Evolutionary conservation across 352 stramenopile genomes (phyloP).

Genomic region (Globisporangium lucens): DNA sequence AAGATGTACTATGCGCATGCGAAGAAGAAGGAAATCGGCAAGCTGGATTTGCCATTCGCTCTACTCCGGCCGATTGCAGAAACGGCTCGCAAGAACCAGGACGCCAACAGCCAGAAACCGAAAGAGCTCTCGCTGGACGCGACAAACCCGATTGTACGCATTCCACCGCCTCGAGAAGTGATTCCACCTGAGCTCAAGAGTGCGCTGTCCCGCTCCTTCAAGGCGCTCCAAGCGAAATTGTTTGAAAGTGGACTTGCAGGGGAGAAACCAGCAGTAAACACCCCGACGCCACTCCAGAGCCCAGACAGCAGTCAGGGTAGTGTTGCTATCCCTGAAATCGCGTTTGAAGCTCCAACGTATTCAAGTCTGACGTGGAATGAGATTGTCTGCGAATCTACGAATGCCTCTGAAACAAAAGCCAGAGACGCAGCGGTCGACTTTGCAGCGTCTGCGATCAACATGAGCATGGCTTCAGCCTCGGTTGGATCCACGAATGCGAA

Average conservation of each 20-base stretch:
- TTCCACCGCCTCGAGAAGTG: slow-evolving; percentile 64
- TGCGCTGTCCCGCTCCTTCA: slow-evolving; percentile 67
- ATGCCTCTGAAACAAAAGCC: slow-evolving; percentile 54
- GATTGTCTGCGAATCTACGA: slow-evolving; percentile 54
- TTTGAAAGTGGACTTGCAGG: slow-evolving; percentile 48
- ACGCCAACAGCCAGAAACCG: slow-evolving; percentile 58
- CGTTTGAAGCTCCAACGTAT: slow-evolving; percentile 54
- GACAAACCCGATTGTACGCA: slow-evolving; percentile 73
- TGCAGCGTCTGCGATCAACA: slow-evolving; percentile 69
- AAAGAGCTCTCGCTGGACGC: slow-evolving; percentile 74
- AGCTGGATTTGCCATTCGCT: slow-evolving; percentile 68
- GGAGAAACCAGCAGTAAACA: slow-evolving; percentile 36
- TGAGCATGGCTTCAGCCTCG: slow-evolving; percentile 72
- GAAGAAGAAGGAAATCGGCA: slow-evolving; percentile 80
- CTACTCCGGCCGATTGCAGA: slow-evolving; percentile 72
- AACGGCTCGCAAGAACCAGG: slow-evolving; percentile 80
- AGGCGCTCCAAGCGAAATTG: slow-evolving; percentile 62
- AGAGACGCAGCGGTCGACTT: slow-evolving; percentile 71
- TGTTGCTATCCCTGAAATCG: slow-evolving; percentile 20
- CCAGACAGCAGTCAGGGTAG: slow-evolving; percentile 53
- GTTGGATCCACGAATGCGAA: slow-evolving; percentile 72
- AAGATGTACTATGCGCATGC: slow-evolving; percentile 82
- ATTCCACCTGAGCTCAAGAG: slow-evolving; percentile 72
- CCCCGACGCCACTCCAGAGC: slow-evolving; percentile 59
- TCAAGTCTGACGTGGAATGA: slow-evolving; percentile 69